These are phyloP conservation scores for Skeletonema menzelii DNA, from an alignment of 108 stramenopile genomes.

Conservation along the genomic window DNA sequence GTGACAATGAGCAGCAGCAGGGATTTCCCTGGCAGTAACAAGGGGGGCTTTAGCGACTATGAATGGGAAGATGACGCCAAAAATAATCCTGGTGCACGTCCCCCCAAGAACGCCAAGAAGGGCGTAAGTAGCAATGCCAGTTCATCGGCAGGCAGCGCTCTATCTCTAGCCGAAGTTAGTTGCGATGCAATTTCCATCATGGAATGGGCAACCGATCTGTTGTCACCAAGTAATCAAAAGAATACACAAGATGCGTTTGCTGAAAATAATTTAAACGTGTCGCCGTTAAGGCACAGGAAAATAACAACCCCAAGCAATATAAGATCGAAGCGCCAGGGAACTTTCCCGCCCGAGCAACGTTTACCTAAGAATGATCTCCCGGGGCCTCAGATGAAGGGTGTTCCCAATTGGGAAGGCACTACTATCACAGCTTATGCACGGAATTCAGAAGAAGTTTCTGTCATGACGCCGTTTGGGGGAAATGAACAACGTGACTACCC, in stretches of 20 bases:
- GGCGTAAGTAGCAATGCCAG: background rate
- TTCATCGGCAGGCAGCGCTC: background rate
- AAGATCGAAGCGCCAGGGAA: background rate
- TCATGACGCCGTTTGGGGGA: background rate
- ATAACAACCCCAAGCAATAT: background rate
- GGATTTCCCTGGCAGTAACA: background rate
- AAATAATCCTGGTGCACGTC: background rate
- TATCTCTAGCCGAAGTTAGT: background rate
- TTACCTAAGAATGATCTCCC: background rate
- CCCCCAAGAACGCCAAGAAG: background rate
- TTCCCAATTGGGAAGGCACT: slow-evolving; percentile 1
- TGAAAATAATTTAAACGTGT: background rate
- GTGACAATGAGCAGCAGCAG: background rate
- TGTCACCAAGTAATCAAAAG: background rate
- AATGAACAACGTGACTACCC: background rate
- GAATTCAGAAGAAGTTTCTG: background rate
- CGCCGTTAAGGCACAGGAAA: background rate
- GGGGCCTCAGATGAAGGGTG: background rate
- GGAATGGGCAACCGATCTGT: slow-evolving; percentile 2
- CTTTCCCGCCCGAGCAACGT: background rate
- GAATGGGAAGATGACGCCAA: background rate
- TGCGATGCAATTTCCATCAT: background rate
- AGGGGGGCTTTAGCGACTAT: background rate
- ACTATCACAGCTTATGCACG: background rate
- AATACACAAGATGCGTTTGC: background rate